Conservation (phyloP, 75 land plant species). For the Cryptomeria japonica region DNA sequence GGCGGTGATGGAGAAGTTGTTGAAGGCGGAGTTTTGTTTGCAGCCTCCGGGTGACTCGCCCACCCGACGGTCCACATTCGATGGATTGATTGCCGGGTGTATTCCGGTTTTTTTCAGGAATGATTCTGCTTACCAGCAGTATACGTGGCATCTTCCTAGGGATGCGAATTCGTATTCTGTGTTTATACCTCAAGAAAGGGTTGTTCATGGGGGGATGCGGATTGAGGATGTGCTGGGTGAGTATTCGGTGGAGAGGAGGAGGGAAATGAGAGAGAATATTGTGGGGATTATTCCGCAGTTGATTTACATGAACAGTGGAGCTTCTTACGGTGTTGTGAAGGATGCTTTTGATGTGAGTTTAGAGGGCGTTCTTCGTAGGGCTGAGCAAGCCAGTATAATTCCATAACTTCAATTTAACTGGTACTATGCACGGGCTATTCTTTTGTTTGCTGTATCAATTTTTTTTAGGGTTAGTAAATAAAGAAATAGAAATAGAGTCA, state of each 20-base stretch:
- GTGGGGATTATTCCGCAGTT: slow-evolving; percentile 1
- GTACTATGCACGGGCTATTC: slow-evolving; percentile 2
- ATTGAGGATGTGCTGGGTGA: slow-evolving; percentile 6
- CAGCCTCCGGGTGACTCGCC: slow-evolving; percentile 36
- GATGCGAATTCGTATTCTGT: slow-evolving; percentile 11
- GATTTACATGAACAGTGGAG: neutral
- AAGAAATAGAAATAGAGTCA: neutral
- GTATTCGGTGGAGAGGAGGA: neutral
- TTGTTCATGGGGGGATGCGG: neutral
- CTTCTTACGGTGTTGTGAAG: neutral
- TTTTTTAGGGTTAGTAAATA: too few relatives aligned
- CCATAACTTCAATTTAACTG: neutral
- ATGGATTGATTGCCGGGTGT: slow-evolving; percentile 26
- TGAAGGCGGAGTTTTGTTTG: slow-evolving; percentile 26
- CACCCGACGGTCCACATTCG: slow-evolving; percentile 35
- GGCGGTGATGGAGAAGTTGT: slow-evolving; percentile 4
- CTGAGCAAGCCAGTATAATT: neutral
- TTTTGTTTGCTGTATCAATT: neutral
- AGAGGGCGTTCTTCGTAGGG: slow-evolving; percentile 12
- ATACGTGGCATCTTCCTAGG: slow-evolving; percentile 33
- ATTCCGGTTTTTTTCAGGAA: slow-evolving; percentile 33
- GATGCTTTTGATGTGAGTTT: slow-evolving; percentile 10
- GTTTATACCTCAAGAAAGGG: neutral
- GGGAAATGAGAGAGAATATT: slow-evolving; percentile 8
- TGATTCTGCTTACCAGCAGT: slow-evolving; percentile 32